These are phyloP conservation scores for Scenedesmus sp. DNA, from an alignment of 163 green algal genomes.

Conservation along the genomic window DNA sequence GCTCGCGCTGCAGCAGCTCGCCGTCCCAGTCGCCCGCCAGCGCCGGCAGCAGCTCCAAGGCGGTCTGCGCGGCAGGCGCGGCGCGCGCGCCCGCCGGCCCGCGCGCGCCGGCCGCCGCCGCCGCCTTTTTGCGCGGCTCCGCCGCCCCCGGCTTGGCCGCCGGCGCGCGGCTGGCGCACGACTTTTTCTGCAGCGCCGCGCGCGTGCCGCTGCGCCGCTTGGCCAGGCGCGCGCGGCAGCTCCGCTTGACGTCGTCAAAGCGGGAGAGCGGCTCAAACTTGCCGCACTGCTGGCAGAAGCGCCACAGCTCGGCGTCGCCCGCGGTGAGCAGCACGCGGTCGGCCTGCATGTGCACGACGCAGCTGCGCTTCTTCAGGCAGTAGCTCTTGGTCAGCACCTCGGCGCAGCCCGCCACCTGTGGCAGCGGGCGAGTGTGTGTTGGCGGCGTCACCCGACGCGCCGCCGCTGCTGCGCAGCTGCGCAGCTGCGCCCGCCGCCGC, in stretches of 20 bases:
- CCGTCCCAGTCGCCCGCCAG: no score
- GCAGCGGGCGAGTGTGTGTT: no score
- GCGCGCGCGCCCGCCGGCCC: no score
- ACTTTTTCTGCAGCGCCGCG: neutral
- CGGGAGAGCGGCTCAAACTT: constrained; percentile 8
- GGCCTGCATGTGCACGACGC: constrained; percentile 25
- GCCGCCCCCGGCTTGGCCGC: no score
- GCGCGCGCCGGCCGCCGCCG: no score
- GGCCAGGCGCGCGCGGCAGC: constrained; percentile 23
- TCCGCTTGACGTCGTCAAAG: constrained; percentile 10
- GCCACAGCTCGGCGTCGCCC: neutral
- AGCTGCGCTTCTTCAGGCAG: constrained; percentile 23
- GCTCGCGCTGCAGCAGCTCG: no score
- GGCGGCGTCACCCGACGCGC: no score
- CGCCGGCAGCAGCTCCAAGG: no score
- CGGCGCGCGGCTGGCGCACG: neutral
- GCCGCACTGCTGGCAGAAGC: constrained; percentile 6
- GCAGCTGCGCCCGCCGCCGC: neutral
- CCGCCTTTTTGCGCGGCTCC: no score
- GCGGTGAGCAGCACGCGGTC: neutral
- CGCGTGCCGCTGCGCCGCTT: constrained; percentile 28
- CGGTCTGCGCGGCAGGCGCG: no score
- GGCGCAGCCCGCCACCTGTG: neutral
- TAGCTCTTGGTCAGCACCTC: constrained; percentile 12
- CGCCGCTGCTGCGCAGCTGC: no score